Evolutionary conservation across 2,329 filamentous ascomycete species (phyloP), one percentile per base, ranked within the genome.

Genomic region (Pezicula radicicola): DNA sequence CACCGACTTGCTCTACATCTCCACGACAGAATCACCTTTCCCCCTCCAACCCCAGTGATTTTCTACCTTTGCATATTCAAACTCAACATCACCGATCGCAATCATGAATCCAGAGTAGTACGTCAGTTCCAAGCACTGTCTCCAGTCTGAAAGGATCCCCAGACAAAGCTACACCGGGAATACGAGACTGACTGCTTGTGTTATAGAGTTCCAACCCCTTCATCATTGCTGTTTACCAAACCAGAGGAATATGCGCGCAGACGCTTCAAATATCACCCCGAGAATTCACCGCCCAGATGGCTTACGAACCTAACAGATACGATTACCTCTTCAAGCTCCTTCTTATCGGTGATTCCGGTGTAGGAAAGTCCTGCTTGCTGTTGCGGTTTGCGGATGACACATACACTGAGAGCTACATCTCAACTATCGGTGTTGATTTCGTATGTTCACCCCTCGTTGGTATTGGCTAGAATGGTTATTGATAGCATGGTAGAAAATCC

Each of bases 291-390:
- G 39, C 8, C 19, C 15, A 35, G 36, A 37, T 48, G 50, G 54
- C 60, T 66, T 50, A 67, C 58, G 51, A 55, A 48, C 35, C 47
- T 52, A 52, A 55, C 70, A 97, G 94, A 94, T 99, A 99, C 89
- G 94, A 99, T 75, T 99, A 99, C 76, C 91, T 99, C 70, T 99
- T 99, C 87, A 99, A 99, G 87, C 91, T 99, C 63, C 90, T 99
- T 76, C 93, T 99, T 80, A 99, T 99, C 85, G 94, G 94, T 76
- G 94, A 99, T 75, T 99, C 94, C 74, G 94, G 94, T 85, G 94
- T 99, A 70, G 94, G 94, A 88, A 99, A 99, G 88, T 99, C 94
- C 70, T 99, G 94, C 78, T 75, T 99, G 78, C 83, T 99, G 64
- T 82, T 99, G 71, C 91, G 94, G 79, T 99, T 99, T 71, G 94